Evolutionary conservation across 192 early-diverging fungal genomes (phyloP).

Genomic region (Coemansia asiatica): DNA sequence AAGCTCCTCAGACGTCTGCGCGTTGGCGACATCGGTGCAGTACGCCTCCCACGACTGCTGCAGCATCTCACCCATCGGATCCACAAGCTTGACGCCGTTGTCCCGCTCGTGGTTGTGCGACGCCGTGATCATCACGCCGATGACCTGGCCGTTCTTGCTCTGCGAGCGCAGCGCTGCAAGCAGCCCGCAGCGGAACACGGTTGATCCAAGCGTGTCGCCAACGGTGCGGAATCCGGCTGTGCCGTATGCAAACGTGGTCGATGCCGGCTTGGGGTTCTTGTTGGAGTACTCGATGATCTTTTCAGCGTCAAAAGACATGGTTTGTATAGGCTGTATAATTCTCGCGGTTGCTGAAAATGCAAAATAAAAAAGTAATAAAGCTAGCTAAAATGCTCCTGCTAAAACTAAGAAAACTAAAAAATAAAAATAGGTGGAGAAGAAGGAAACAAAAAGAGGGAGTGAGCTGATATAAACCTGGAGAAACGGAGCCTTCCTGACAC

Average conservation of each 20-base stretch:
- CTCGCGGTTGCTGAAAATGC: background rate
- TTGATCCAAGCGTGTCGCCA: conserved; percentile 84
- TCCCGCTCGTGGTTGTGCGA: conserved; percentile 98
- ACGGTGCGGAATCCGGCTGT: conserved; percentile 98
- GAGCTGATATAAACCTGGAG: too few species aligned
- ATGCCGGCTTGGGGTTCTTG: conserved; percentile 71
- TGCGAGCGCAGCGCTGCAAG: conserved; percentile 91
- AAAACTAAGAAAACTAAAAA: background rate
- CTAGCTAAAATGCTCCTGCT: too few species aligned
- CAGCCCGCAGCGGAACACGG: conserved; percentile 90
- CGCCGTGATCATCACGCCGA: conserved; percentile 98
- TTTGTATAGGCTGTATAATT: background rate
- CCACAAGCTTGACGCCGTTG: conserved; percentile 98
- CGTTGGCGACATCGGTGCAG: conserved; percentile 88
- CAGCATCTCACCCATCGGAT: conserved; percentile 98
- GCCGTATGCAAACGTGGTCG: conserved; percentile 76
- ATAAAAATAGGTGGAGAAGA: conserved; percentile 3
- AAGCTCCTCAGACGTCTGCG: conserved; percentile 64
- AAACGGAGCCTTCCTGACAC: background rate
- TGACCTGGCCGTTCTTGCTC: conserved; percentile 74
- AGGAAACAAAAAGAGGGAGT: background rate
- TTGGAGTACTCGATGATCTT: conserved; percentile 56
- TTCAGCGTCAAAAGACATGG: conserved; percentile 14
- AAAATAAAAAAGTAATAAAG: background rate
- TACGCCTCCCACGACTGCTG: conserved; percentile 92